Evolutionary conservation across 768 basidiomycete species (phyloP).

Genomic region (Terana coerulea): DNA sequence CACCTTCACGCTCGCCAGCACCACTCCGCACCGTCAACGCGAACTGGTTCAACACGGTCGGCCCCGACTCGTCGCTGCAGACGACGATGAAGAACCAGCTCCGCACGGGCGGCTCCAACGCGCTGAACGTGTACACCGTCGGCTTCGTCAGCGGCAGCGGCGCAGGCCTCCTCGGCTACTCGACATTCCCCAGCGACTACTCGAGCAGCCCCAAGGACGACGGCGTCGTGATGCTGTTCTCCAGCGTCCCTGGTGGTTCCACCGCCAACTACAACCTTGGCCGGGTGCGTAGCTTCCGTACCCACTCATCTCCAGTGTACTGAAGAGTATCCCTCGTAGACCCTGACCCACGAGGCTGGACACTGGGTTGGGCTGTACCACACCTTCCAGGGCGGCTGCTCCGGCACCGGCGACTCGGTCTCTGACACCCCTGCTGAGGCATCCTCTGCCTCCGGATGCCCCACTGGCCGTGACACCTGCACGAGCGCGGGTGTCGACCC

Average conservation of each 20-base stretch:
- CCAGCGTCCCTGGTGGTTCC: constrained; percentile 37
- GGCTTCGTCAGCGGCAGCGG: constrained; percentile 40
- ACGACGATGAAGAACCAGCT: constrained; percentile 46
- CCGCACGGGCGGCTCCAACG: constrained; percentile 35
- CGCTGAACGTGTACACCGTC: constrained; percentile 50
- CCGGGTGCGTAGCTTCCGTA: constrained; percentile 12
- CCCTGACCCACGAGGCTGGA: constrained; percentile 54
- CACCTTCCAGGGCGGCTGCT: constrained; percentile 53
- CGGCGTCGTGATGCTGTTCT: constrained; percentile 38
- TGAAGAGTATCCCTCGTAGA: constrained; percentile 23
- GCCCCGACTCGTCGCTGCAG: constrained; percentile 32
- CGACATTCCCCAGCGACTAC: constrained; percentile 49
- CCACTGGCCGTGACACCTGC: constrained; percentile 28
- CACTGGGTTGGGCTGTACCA: constrained; percentile 61
- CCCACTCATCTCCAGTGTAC: background rate
- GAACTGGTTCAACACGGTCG: constrained; percentile 46
- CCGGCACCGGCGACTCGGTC: constrained; percentile 37
- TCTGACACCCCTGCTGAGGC: constrained; percentile 46
- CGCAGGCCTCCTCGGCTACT: constrained; percentile 47
- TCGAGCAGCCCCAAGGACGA: constrained; percentile 39
- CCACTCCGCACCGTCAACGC: constrained; percentile 41
- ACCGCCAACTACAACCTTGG: constrained; percentile 35
- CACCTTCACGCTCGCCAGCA: constrained; percentile 38
- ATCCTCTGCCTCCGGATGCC: constrained; percentile 36
- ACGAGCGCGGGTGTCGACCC: constrained; percentile 32